Base-by-base conservation (phyloP, 805 yeast genomes). In the Pichia membranifaciens region DNA sequence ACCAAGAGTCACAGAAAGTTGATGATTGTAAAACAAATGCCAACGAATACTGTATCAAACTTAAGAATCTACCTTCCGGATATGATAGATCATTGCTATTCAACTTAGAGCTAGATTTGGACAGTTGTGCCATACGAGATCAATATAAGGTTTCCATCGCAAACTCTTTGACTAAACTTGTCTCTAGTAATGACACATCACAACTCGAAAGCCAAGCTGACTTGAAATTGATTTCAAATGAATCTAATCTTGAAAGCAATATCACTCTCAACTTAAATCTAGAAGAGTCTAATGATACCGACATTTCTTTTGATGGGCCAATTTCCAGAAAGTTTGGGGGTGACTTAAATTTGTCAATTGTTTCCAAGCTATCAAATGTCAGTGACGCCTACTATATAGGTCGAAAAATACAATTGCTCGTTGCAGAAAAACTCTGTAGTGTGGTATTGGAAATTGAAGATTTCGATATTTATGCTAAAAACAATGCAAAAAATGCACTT, bases 321-420 rank as follows among this genome's bases (percentile, higher is more conserved):
- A 10, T 25, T 18, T 13, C 22, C 8, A 33, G 20, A 20, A 23
- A 29, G 15, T 5, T 18, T 16, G 21, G 39, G 17, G 21, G 17
- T 8, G 18, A 23, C 6, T 29, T 58, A n/a, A 56, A 55, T 23
- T 45, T 60, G 25, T 51, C 63, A 1, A 59, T 62, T 33, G 50
- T 57, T 18, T 55, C 66, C 8, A 51, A 56, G 15, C 52, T 69
- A 25, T 62, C 74, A 2, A 58, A 64, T 1, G 57, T 63, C 35
- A 64, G 63, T 37, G 71, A 72, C 52, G 62, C 64, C 0, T 44
- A 58, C 1, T 66, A 61, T 48, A 64, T 70, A 1, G 62, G 64
- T 49, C 57, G 69, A 34, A 63, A 68, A 46, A 64, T 69, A 4
- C 74, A 72, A 48, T 43, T 67, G 17, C 39, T 64, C 9, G 54